Base-by-base conservation (phyloP, 352 stramenopile species). In the Phytophthora pisi region DNA sequence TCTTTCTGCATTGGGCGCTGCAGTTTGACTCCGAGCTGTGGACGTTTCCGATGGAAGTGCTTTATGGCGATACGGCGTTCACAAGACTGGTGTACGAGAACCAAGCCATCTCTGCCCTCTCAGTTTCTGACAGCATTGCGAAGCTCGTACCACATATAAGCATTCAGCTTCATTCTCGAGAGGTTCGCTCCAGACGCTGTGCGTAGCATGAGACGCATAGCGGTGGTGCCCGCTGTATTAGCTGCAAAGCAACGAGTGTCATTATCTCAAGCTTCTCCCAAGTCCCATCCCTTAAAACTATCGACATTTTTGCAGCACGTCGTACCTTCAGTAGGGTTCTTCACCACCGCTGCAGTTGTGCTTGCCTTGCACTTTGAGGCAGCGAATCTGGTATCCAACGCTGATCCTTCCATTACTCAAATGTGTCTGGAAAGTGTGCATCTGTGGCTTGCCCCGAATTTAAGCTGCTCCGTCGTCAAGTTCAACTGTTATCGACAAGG, bases 1-100 rank as follows among this genome's bases (percentile, higher is more conserved):
- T 52, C 31, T 40, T 61, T 36, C 0, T 59, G 11, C 30, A 53
- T 24, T 68, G 51, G 34, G 34, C 68, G 9, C 40, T 40, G 10
- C 61, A 51, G n/a, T 86, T 75, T 49, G 61, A 82, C 30, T 38
- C 61, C 13, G 30, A 53, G 1, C 2, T 18, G 30, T 79, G 46
- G 31, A 67, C 9, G 55, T 34, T 82, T 76, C 47, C 70, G 20
- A 51, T 62, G 18, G 23, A 56, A 28, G 30, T 72, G 3, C 55
- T 84, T 3, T 86, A 84, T 20, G 66, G 70, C 20, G 78, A 86
- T 43, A 52, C 65, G 42, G 60, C 40, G 36, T 86, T 79, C 24
- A 53, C 57, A 30, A 82, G 71, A 30, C 58, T 84, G 10, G 72
- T 86, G n/a, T 64, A 73, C 42, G 75, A 86, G 49, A 74, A 75